These are phyloP conservation scores for Eimeria falciformis DNA, from an alignment of 169 alveolate species.

Conservation along the genomic window DNA sequence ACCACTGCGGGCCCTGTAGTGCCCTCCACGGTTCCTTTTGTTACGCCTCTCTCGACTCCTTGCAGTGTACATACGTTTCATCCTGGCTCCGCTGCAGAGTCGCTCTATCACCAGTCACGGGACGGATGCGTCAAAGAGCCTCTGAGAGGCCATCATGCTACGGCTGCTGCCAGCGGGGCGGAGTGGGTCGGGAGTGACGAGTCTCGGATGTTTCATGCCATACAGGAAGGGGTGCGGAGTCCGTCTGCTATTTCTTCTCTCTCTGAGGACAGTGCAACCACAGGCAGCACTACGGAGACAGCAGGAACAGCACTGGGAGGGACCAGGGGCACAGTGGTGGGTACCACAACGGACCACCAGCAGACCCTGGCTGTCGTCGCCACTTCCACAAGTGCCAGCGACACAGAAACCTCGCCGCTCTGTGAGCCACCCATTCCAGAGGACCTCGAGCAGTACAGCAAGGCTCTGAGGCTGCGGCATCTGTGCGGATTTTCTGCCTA, in stretches of 20 bases:
- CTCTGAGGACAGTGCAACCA: constrained; percentile 47
- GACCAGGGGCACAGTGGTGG: constrained; percentile 16
- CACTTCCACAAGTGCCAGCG: constrained; percentile 7
- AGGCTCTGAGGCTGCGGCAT: constrained; percentile 29
- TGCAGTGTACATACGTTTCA: too few species aligned
- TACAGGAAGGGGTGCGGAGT: constrained; percentile 27
- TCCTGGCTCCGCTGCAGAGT: too few species aligned
- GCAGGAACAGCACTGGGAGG: background rate
- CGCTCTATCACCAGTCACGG: too few species aligned
- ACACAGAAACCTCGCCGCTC: background rate
- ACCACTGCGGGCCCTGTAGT: too few species aligned
- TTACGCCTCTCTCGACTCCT: too few species aligned
- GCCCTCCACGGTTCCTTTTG: too few species aligned
- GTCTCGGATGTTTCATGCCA: background rate
- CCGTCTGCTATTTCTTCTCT: constrained; percentile 39
- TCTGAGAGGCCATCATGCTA: background rate
- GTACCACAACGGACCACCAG: background rate
- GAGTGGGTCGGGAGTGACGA: constrained; percentile 18
- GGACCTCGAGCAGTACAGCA: constrained; percentile 23
- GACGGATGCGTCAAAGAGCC: background rate
- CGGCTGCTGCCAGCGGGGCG: constrained; percentile 48
- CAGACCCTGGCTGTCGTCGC: background rate
- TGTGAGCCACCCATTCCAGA: background rate
- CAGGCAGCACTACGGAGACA: constrained; percentile 24
- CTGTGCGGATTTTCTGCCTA: constrained; percentile 9